Base-by-base conservation (phyloP, 2,329 filamentous ascomycete genomes). In the Pseudogymnoascus sp. region DNA sequence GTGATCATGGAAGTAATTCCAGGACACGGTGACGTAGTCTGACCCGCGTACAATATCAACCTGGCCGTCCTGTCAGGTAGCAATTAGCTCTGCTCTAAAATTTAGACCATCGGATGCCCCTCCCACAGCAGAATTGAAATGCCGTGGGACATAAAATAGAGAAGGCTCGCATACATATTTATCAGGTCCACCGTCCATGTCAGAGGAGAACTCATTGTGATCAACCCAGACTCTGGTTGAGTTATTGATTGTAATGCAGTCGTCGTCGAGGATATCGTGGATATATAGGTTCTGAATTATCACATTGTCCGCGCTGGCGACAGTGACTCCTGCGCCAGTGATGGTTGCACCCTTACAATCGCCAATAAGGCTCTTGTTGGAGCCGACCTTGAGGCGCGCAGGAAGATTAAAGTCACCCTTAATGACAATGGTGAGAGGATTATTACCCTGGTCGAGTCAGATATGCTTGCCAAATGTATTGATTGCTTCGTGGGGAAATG, bases 261-360 rank as follows among this genome's bases (percentile, higher is more conserved):
- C 83, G 38, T 80, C 80, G 43, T 68, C 71, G 6, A 76, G 73
- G 1, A 83, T 78, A 63, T 81, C 79, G 64, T 75, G 70, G 65
- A 83, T 78, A 65, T 79, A 80, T 38, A 85, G 70, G 73, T 85
- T 85, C 55, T 79, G 80, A 59, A 85, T 69, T 62, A 85, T 83
- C 59, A 85, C 81, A 66, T 85, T 85, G 63, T 69, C 76, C 16
- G 72, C 74, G 38, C 73, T 69, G 70, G 78, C 79, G 66, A 83
- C 72, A 62, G 75, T 77, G 58, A 84, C 72, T 6, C 78, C 78
- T 61, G 78, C 72, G 60, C 77, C 75, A n/a, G 75, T 73, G 21
- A 83, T 73, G 59, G 74, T 74, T 71, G 38, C 60, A 8, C 43
- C 19, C 2, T 23, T 14, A n/a, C 65, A 11, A 23, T 33, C 4